Percentiles rank a stretch among this genome's conserved stretches.
These are phyloP conservation scores for Kwoniella newhampshirensis DNA, from an alignment of 768 basidiomycete species.

Conservation along the genomic window DNA sequence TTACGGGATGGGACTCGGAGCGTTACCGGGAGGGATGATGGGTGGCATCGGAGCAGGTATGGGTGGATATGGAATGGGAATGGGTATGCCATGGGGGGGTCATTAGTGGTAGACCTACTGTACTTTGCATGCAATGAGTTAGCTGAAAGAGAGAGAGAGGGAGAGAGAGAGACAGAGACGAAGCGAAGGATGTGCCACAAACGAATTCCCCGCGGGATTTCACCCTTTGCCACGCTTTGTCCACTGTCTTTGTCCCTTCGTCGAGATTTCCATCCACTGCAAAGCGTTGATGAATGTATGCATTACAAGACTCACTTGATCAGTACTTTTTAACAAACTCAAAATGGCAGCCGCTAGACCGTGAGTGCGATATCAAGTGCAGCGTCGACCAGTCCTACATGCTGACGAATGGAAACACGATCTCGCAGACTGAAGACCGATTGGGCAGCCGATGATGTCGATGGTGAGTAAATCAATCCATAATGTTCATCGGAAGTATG, in stretches of 20 bases:
- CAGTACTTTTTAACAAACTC: neutral
- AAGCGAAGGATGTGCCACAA: conserved; percentile 11
- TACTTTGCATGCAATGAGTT: too few relatives aligned
- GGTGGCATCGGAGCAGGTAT: conserved; percentile 40
- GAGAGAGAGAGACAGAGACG: too few relatives aligned
- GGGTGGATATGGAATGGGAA: conserved; percentile 43
- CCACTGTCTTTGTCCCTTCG: conserved; percentile 3
- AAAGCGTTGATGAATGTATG: neutral
- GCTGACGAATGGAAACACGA: neutral
- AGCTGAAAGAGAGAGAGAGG: too few relatives aligned
- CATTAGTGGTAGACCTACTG: too few relatives aligned
- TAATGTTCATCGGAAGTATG: conserved; percentile 2
- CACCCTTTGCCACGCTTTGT: neutral
- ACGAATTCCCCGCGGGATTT: conserved; percentile 2
- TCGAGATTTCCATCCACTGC: neutral
- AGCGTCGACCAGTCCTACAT: neutral
- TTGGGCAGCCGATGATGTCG: conserved; percentile 44
- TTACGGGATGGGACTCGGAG: conserved; percentile 47
- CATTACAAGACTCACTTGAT: neutral
- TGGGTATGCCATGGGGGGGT: conserved; percentile 25
- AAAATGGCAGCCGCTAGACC: conserved; percentile 27
- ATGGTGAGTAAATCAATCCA: conserved; percentile 25
- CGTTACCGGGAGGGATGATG: conserved; percentile 45
- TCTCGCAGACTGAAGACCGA: conserved; percentile 31
- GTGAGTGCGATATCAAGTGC: conserved; percentile 8